Conservation (phyloP, 768 basidiomycete species). For the Inosperma sp. region DNA sequence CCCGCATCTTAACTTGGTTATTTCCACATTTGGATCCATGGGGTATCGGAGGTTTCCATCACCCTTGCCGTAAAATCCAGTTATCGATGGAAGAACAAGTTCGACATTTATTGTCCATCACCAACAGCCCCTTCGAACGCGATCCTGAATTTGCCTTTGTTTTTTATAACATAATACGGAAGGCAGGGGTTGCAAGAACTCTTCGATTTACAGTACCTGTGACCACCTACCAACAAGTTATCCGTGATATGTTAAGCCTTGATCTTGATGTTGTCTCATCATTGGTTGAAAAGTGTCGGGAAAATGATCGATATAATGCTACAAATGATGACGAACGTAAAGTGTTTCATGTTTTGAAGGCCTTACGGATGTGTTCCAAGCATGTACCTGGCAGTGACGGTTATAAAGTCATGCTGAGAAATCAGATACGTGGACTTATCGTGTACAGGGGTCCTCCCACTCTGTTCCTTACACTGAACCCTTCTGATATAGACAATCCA, state of each 20-base stretch:
- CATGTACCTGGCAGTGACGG: slow-evolving; percentile 19
- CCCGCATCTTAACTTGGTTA: slow-evolving; percentile 10
- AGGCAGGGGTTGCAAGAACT: not conserved
- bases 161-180: slow-evolving; percentile 13
- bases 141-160: slow-evolving; percentile 16
- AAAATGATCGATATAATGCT: slow-evolving; percentile 17
- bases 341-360: not conserved
- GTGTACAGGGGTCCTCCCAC: slow-evolving; percentile 14
- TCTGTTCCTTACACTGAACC: slow-evolving; percentile 22
- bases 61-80: not conserved
- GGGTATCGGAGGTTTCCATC: slow-evolving; percentile 14
- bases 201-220: slow-evolving; percentile 22
- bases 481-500: slow-evolving; percentile 18
- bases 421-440: slow-evolving; percentile 19
- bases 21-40: slow-evolving; percentile 17
- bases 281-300: slow-evolving; percentile 5
- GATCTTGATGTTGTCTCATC: not conserved
- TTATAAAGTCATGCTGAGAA: slow-evolving; percentile 16
- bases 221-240: not conserved
- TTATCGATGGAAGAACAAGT: slow-evolving; percentile 16
- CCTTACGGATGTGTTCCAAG: slow-evolving; percentile 8
- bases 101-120: slow-evolving; percentile 3
- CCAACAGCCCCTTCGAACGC: slow-evolving; percentile 6
- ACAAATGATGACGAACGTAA: slow-evolving; percentile 12
- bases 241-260: not conserved